phyloP scores from a whole-genome alignment of 1,284 basidiomycete genomes.

The Rhodotorula glutinis region DNA sequence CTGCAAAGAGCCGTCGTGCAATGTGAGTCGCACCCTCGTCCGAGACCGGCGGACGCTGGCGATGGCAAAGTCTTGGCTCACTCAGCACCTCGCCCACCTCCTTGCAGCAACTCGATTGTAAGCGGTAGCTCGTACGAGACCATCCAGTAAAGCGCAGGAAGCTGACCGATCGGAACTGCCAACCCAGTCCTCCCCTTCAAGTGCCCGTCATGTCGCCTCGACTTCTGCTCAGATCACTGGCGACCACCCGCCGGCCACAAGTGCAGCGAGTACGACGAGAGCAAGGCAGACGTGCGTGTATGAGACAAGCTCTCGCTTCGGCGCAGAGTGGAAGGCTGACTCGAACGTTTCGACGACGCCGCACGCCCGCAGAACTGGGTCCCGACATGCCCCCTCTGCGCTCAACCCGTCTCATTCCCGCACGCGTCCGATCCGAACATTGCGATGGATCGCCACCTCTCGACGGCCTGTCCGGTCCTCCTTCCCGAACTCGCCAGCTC shows the following conservation, averaged over 20 bases:
- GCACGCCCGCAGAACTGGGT: slow-evolving; percentile 36
- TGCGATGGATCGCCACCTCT: slow-evolving; percentile 34
- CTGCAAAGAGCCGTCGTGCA: slow-evolving; percentile 25
- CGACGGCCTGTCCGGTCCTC: slow-evolving; percentile 15
- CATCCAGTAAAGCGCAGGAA: no score
- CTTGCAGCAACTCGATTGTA: slow-evolving; percentile 20
- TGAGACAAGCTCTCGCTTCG: no score
- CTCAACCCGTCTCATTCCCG: slow-evolving; percentile 18
- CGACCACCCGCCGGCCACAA: slow-evolving; percentile 20
- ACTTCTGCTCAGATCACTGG: slow-evolving; percentile 33
- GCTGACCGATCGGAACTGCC: background rate
- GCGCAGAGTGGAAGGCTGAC: background rate
- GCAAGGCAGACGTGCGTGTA: slow-evolving; percentile 18
- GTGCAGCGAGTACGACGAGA: slow-evolving; percentile 20
- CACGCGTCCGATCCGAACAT: slow-evolving; percentile 27
- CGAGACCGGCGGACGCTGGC: no score
- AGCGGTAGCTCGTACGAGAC: background rate
- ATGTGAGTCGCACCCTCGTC: background rate
- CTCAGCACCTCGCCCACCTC: background rate
- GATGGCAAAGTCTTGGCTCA: background rate
- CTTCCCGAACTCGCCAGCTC: slow-evolving; percentile 9
- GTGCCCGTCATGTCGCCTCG: slow-evolving; percentile 21
- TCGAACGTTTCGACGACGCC: no score
- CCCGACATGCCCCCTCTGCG: slow-evolving; percentile 37
- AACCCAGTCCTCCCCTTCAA: slow-evolving; percentile 31